Conservation (phyloP, 2,329 filamentous ascomycete species). For the Sarocladiaceae sp. region DNA sequence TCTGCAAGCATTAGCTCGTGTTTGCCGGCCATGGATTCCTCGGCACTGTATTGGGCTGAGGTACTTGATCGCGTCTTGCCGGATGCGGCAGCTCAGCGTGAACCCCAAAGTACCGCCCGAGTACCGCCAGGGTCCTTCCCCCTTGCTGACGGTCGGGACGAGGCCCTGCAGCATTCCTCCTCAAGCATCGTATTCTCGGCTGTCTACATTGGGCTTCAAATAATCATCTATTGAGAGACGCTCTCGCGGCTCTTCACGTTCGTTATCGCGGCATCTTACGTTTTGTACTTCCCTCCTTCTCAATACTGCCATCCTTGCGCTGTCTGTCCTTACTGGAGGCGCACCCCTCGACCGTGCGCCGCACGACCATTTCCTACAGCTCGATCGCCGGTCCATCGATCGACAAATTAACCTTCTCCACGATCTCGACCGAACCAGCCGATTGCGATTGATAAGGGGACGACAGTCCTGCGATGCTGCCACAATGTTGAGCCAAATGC, state of each 20-base stretch:
- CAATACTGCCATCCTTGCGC: no score
- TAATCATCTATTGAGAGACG: no score
- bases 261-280: neutral
- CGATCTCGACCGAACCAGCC: neutral
- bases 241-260: neutral
- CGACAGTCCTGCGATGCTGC: constrained; percentile 9
- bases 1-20: neutral
- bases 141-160: neutral
- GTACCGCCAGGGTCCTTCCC: neutral
- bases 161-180: no score
- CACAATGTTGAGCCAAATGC: constrained; percentile 25
- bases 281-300: neutral
- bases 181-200: no score
- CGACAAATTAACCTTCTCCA: neutral
- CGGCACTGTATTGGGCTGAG: neutral
- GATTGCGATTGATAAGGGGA: neutral
- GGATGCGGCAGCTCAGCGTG: neutral
- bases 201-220: no score
- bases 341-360: neutral
- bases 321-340: no score
- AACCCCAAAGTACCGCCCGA: neutral
- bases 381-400: neutral
- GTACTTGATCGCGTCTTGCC: neutral
- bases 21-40: neutral
- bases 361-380: neutral